Conservation (phyloP, 208 protist genomes). For the Plasmodiophora brassicae region DNA sequence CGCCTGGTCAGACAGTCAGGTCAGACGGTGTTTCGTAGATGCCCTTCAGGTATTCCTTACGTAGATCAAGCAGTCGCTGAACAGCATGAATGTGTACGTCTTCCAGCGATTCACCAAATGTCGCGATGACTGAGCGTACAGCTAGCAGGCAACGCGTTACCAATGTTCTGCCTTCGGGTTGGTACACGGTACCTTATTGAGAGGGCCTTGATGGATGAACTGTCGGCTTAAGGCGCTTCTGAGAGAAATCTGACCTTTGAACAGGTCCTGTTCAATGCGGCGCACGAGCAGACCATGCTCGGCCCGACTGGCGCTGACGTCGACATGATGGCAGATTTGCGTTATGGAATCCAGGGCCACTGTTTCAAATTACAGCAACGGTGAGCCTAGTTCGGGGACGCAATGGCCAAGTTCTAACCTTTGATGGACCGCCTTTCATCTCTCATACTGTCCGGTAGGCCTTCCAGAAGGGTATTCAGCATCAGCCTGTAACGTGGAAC, state of each 20-base stretch:
- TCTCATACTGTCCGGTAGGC: background rate
- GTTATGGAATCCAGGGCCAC: background rate
- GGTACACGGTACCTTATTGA: background rate
- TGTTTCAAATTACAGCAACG: background rate
- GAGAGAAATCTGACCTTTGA: background rate
- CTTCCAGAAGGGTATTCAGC: background rate
- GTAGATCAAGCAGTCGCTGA: slow-evolving; percentile 19
- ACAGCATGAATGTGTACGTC: slow-evolving; percentile 8
- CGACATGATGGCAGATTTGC: background rate
- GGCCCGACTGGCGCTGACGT: background rate
- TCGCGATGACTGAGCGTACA: background rate
- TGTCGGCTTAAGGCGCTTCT: background rate
- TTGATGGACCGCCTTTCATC: background rate
- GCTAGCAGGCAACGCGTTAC: background rate
- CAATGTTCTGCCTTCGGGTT: background rate
- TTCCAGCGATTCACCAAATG: background rate
- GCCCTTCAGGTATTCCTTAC: too few relatives aligned
- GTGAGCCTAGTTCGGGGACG: background rate
- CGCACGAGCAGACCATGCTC: background rate
- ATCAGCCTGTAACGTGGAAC: slow-evolving; percentile 1
- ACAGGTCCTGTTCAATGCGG: background rate
- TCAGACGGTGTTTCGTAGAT: too few relatives aligned
- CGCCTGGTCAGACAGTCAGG: too few relatives aligned
- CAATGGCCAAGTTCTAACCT: background rate
- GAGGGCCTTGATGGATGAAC: slow-evolving; percentile 12